Conservation (phyloP, 2,329 filamentous ascomycete species). For the Biscogniauxia sp. region DNA sequence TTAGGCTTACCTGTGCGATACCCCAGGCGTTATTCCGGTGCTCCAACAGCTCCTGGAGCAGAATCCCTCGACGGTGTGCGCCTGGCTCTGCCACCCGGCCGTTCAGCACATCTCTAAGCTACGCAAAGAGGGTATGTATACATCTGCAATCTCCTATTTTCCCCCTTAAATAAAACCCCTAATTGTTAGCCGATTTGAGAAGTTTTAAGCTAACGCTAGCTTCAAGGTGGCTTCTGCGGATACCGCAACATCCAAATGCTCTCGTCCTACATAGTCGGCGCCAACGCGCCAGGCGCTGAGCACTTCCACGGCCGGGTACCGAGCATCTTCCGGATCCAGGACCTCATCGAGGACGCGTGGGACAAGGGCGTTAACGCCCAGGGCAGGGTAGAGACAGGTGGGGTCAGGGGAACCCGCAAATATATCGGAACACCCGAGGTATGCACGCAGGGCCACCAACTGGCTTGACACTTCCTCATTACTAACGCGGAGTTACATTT, state of each 20-base stretch:
- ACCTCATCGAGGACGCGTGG: slow-evolving; percentile 86
- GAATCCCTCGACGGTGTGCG: slow-evolving; percentile 62
- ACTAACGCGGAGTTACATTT: neutral
- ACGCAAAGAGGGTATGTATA: slow-evolving; percentile 60
- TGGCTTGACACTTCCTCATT: too few relatives aligned
- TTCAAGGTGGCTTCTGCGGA: slow-evolving; percentile 79
- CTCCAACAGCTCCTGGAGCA: slow-evolving; percentile 63
- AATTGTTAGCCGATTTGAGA: neutral
- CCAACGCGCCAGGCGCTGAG: slow-evolving; percentile 54
- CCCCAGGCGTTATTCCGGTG: slow-evolving; percentile 56
- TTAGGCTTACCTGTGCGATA: slow-evolving; percentile 5
- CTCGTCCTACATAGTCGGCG: slow-evolving; percentile 70
- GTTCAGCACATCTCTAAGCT: slow-evolving; percentile 82
- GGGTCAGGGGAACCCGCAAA: slow-evolving; percentile 83
- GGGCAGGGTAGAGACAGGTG: slow-evolving; percentile 78
- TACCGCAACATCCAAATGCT: slow-evolving; percentile 96
- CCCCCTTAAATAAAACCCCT: neutral
- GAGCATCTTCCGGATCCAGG: slow-evolving; percentile 77
- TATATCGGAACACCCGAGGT: slow-evolving; percentile 92
- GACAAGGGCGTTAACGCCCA: slow-evolving; percentile 75
- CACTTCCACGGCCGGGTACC: slow-evolving; percentile 64
- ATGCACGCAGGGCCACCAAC: neutral
- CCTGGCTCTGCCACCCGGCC: slow-evolving; percentile 75
- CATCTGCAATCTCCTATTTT: too few relatives aligned
- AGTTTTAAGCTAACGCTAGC: neutral